Base-by-base conservation (phyloP, 306 rosid genomes). In the Castanea crenata region DNA sequence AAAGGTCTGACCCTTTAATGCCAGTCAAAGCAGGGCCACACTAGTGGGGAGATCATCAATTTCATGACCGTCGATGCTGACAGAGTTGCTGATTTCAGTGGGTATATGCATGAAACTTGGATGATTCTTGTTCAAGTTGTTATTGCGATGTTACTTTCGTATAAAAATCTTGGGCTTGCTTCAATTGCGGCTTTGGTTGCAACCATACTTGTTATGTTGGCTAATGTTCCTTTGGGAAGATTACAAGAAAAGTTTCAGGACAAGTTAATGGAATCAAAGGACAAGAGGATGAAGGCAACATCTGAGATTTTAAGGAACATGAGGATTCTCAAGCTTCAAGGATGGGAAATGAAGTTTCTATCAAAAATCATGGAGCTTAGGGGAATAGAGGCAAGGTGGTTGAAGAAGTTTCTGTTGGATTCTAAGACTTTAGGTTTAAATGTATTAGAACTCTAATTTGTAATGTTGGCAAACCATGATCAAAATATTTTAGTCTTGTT, bases 281-380 rank as follows among this genome's bases (percentile, higher is more conserved):
- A 90, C 75, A 46, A 21, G 21, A 76, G 92, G 73, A 90, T 88
- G 88, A 90, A 87, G 61, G 69, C 86, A 31, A 90, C 88, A 0
- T 85, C 91, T 59, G 92, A 90, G 90, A 65, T 85, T 62, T 79
- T 90, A 21, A 90, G 88, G 80, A 88, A 83, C 86, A 87, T 90
- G 91, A 82, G 83, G 76, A 87, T 90, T 74, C 89, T 90, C 67
- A 88, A 91, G 73, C 82, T 90, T n/a, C 89, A 88, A 75, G 92
- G 87, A 74, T 90, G 94, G 94, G 92, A 88, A 71, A 88, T 83
- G 89, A 90, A 85, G 85, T 90, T 90, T 68, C 70, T 83, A 34
- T 79, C 88, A 0, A 88, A 76, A 72, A 76, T 88, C 73, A 75
- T 61, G 4, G 83, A 79, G 56, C 80, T 85, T 5, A 85, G 94